Conservation (phyloP, 768 basidiomycete genomes). For the Piloderma croceum region DNA sequence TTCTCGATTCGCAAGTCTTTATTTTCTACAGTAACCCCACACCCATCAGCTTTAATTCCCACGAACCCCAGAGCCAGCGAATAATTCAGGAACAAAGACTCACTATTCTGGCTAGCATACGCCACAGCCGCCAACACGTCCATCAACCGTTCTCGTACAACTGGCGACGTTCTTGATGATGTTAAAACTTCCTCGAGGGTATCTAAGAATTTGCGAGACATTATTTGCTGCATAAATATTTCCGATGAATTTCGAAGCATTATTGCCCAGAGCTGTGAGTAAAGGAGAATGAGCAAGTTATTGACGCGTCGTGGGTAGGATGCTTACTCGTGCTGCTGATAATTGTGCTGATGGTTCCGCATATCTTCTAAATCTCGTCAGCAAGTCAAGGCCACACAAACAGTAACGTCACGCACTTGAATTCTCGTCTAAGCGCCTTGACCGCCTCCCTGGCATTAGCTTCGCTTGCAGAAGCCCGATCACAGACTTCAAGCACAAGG, state of each 20-base stretch:
- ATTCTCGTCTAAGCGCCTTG: conserved; percentile 74
- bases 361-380: too few species aligned
- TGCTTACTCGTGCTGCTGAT: conserved; percentile 65
- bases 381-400: too few species aligned
- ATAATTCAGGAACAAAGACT: conserved; percentile 16
- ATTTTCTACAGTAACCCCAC: too few species aligned
- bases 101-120: conserved; percentile 52
- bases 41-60: too few species aligned
- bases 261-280: conserved; percentile 76
- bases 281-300: neutral
- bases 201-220: conserved; percentile 73
- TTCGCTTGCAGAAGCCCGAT: conserved; percentile 70
- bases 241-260: conserved; percentile 80
- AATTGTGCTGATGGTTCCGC: conserved; percentile 73
- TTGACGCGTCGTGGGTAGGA: neutral
- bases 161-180: conserved; percentile 62
- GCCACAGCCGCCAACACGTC: conserved; percentile 82
- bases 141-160: conserved; percentile 73
- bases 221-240: conserved; percentile 63
- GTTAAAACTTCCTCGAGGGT: conserved; percentile 69
- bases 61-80: neutral
- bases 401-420: too few species aligned
- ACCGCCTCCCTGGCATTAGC: conserved; percentile 78
- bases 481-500: conserved; percentile 80
- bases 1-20: conserved; percentile 32